These are phyloP conservation scores for Podosphaera leucotricha DNA, from an alignment of 2,329 filamentous ascomycete genomes.

Conservation along the genomic window DNA sequence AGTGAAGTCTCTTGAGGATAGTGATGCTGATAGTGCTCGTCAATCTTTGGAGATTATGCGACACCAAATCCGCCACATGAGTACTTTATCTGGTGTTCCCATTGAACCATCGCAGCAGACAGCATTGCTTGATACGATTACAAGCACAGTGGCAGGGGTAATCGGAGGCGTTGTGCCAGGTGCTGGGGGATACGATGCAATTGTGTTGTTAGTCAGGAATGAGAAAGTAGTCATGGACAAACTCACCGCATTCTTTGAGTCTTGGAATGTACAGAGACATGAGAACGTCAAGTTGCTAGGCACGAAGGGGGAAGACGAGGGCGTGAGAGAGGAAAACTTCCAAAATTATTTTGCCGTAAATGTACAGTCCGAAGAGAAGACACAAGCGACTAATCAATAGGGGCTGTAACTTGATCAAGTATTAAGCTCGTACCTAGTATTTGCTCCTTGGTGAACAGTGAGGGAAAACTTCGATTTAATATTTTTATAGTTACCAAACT, in stretches of 20 bases:
- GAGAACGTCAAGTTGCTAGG: constrained; percentile 43
- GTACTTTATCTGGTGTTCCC: constrained; percentile 47
- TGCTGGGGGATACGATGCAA: constrained; percentile 79
- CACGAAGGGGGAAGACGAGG: constrained; percentile 52
- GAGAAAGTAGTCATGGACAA: constrained; percentile 35
- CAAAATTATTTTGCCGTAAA: not conserved
- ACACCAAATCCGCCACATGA: constrained; percentile 53
- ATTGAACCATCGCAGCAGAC: constrained; percentile 82
- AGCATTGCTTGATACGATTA: constrained; percentile 54
- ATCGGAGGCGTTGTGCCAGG: constrained; percentile 83
- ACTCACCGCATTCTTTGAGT: constrained; percentile 36
- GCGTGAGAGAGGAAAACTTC: constrained; percentile 25
- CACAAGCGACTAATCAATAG: not conserved
- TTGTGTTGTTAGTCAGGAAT: constrained; percentile 58
- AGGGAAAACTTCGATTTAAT: not conserved
- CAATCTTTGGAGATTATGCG: constrained; percentile 27
- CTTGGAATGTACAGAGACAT: constrained; percentile 37
- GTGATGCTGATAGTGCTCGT: constrained; percentile 20
- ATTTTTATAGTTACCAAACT: not conserved
- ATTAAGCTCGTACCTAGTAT: not conserved
- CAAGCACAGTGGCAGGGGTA: constrained; percentile 45
- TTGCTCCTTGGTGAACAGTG: not conserved
- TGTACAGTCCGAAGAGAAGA: not conserved
- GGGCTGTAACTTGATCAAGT: not conserved
- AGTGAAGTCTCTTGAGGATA: constrained; percentile 33